Evolutionary conservation across 768 basidiomycete genomes (phyloP).

Genomic region (Russula abietina): DNA sequence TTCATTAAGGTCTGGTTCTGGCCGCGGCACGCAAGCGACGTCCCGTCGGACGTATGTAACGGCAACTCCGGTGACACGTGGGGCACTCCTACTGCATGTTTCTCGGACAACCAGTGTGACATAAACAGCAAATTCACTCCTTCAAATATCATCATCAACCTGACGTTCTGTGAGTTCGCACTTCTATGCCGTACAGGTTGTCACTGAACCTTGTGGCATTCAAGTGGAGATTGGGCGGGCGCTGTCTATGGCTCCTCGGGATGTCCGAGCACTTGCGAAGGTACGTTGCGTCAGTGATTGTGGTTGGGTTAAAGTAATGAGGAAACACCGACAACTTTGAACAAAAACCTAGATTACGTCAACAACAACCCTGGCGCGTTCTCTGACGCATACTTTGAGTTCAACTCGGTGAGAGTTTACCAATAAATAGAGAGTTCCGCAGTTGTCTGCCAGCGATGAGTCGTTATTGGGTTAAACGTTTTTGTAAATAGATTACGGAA

Average conservation of each 20-base stretch:
- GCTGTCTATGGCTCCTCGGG: constrained; percentile 40
- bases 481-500: too few species aligned
- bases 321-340: constrained; percentile 25
- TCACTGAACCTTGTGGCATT: not conserved
- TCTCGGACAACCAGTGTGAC: constrained; percentile 55
- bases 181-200: not conserved
- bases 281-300: constrained; percentile 31
- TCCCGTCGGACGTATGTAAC: constrained; percentile 43
- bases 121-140: constrained; percentile 47
- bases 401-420: constrained; percentile 54
- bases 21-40: constrained; percentile 41
- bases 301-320: too few species aligned
- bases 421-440: constrained; percentile 24
- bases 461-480: not conserved
- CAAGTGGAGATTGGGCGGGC: constrained; percentile 52
- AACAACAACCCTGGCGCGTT: constrained; percentile 64
- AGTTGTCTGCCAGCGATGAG: not conserved
- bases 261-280: constrained; percentile 48
- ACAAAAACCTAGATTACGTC: constrained; percentile 47
- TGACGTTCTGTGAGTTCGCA: constrained; percentile 55
- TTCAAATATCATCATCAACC: constrained; percentile 63
- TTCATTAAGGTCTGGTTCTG: constrained; percentile 72
- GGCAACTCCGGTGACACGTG: constrained; percentile 44
- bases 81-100: constrained; percentile 57
- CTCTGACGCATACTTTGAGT: constrained; percentile 63